Evolutionary conservation across 129 eudicot genomes (phyloP).

Genomic region (Centrapalus pauciflorus): DNA sequence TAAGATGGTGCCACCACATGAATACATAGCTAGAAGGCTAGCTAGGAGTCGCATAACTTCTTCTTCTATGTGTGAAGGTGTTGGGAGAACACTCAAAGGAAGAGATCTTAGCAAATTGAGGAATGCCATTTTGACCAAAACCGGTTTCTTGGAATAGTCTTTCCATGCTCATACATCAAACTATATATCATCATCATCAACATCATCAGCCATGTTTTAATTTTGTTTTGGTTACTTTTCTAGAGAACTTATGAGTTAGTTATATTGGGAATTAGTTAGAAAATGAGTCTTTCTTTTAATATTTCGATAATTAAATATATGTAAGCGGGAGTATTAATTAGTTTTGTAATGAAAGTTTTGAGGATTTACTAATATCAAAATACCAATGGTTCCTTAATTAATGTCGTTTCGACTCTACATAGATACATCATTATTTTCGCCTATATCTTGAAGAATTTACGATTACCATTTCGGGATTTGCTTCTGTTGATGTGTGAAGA

Average conservation of each 20-base stretch:
- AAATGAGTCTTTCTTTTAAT: conserved; percentile 13
- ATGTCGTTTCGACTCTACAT: neutral
- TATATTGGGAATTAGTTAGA: conserved; percentile 2
- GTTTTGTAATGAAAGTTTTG: conserved; percentile 24
- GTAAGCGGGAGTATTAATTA: conserved; percentile 31
- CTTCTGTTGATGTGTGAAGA: no score
- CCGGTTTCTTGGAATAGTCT: conserved; percentile 54
- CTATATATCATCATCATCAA: neutral
- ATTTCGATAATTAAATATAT: conserved; percentile 12
- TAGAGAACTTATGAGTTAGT: conserved; percentile 8
- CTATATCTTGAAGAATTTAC: neutral
- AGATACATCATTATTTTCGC: neutral
- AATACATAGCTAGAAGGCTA: conserved; percentile 46
- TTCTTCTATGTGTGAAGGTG: conserved; percentile 60
- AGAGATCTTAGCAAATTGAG: conserved; percentile 66
- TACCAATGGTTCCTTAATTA: neutral
- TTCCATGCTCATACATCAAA: conserved; percentile 10
- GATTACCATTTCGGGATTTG: neutral
- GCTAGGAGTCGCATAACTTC: conserved; percentile 52
- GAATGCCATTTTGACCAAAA: conserved; percentile 56
- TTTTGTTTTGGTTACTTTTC: neutral
- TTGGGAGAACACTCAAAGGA: conserved; percentile 64
- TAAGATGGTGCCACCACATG: conserved; percentile 61
- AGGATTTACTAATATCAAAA: conserved; percentile 7
- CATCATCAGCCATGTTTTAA: conserved; percentile 9